phyloP scores from a whole-genome alignment of 2,329 filamentous ascomycete genomes.

The Coniochaeta sp. region DNA sequence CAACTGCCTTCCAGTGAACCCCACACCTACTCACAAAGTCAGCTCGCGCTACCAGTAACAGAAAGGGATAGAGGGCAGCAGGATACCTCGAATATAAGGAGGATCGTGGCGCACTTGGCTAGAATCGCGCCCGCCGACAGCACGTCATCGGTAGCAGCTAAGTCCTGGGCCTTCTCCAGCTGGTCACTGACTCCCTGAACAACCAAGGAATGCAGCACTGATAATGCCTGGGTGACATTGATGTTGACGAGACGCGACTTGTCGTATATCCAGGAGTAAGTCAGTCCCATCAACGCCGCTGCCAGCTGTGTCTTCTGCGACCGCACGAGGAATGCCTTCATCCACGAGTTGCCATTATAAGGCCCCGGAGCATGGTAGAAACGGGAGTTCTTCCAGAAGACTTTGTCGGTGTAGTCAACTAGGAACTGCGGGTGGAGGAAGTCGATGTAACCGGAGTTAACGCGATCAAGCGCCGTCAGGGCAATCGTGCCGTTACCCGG shows the following conservation, averaged over 20 bases:
- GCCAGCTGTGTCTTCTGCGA: neutral
- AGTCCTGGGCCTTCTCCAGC: neutral
- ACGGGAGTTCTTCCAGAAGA: constrained; percentile 1
- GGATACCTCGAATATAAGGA: constrained; percentile 1
- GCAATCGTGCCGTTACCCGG: neutral
- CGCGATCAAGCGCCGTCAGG: neutral
- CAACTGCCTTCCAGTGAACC: neutral
- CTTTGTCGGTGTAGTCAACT: neutral
- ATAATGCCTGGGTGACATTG: neutral
- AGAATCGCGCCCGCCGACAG: neutral
- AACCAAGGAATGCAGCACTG: neutral
- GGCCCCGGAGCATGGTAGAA: neutral
- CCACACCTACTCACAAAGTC: neutral
- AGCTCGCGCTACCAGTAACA: neutral
- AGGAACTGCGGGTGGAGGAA: constrained; percentile 2
- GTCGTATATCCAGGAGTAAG: neutral
- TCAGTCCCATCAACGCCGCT: constrained; percentile 2
- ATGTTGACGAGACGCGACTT: neutral
- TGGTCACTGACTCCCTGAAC: neutral
- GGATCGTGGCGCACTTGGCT: neutral
- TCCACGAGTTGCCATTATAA: neutral
- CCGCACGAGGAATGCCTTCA: neutral
- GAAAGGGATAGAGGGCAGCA: neutral
- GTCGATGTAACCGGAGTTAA: neutral
- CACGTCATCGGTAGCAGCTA: neutral